Conservation (phyloP, 768 basidiomycete species). For the Tulasnella sp. region DNA sequence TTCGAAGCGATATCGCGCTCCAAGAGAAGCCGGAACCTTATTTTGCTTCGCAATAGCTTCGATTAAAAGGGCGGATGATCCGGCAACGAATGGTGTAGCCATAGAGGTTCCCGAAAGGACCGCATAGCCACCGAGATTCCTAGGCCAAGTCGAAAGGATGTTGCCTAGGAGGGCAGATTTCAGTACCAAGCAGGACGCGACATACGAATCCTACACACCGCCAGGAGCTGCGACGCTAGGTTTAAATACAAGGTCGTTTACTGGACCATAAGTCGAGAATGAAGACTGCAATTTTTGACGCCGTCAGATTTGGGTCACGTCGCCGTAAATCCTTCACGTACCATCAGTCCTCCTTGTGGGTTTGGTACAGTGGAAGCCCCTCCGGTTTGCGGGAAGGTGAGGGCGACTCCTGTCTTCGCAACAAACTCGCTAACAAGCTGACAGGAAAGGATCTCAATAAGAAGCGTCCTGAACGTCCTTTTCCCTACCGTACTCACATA, state of each 20-base stretch:
- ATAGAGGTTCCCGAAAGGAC: constrained; percentile 28
- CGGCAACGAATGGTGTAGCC: constrained; percentile 31
- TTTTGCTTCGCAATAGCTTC: constrained; percentile 21
- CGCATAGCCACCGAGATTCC: constrained; percentile 24
- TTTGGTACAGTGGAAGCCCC: background rate
- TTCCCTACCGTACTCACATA: background rate
- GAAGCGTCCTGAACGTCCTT: too few relatives aligned
- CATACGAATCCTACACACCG: background rate
- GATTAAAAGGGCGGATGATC: constrained; percentile 29
- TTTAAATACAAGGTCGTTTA: constrained; percentile 36
- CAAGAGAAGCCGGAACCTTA: background rate
- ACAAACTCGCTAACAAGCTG: constrained; percentile 17
- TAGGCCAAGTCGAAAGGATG: constrained; percentile 31
- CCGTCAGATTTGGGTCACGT: background rate
- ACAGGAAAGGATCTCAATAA: background rate
- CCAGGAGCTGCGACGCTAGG: constrained; percentile 35
- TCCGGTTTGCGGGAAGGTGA: constrained; percentile 24
- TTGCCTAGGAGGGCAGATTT: background rate
- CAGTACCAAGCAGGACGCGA: background rate
- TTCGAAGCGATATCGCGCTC: constrained; percentile 25
- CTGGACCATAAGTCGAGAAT: constrained; percentile 37
- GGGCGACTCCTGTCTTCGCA: background rate
- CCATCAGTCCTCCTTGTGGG: constrained; percentile 33
- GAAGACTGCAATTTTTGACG: constrained; percentile 20
- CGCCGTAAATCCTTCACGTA: background rate